Evolutionary conservation across 208 protist species (phyloP).

Genomic region (Trypanosoma caninum): DNA sequence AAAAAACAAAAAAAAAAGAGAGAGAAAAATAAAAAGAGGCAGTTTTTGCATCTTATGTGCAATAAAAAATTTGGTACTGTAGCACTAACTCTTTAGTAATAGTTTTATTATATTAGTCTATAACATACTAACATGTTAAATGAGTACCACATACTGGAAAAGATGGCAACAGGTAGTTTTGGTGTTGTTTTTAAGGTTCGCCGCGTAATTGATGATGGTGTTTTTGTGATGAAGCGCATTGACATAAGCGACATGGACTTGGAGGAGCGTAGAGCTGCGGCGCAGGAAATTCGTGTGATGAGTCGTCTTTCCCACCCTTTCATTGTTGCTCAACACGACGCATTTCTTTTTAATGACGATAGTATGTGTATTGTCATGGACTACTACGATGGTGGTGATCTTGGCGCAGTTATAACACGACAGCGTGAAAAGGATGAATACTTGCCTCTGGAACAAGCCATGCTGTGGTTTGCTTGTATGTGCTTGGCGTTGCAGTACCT

Average conservation of each 20-base stretch:
- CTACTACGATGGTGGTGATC: slow-evolving; percentile 89
- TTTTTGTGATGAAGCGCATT: slow-evolving; percentile 87
- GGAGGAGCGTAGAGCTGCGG: slow-evolving; percentile 56
- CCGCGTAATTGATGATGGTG: slow-evolving; percentile 44
- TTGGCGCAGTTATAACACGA: slow-evolving; percentile 53
- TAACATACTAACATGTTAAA: slow-evolving; percentile 8
- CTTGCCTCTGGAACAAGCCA: slow-evolving; percentile 52
- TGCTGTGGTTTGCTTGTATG: slow-evolving; percentile 86
- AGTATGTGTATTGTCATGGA: slow-evolving; percentile 91
- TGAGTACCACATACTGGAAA: slow-evolving; percentile 79
- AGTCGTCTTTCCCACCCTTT: slow-evolving; percentile 76
- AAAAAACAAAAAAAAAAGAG: no score
- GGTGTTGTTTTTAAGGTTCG: slow-evolving; percentile 77
- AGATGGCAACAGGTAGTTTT: slow-evolving; percentile 79
- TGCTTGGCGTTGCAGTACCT: slow-evolving; percentile 81
- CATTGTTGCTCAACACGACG: slow-evolving; percentile 69
- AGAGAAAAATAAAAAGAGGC: no score
- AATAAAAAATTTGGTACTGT: no score
- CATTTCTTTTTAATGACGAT: slow-evolving; percentile 77
- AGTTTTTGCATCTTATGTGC: no score
- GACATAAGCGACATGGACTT: slow-evolving; percentile 49
- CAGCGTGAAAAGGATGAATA: slow-evolving; percentile 69
- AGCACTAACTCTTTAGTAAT: not conserved
- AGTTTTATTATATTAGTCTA: not conserved
- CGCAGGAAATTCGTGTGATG: slow-evolving; percentile 80